These are phyloP conservation scores for Dothiorella sarmentorum DNA, from an alignment of 2,329 filamentous ascomycete genomes.

Conservation along the genomic window DNA sequence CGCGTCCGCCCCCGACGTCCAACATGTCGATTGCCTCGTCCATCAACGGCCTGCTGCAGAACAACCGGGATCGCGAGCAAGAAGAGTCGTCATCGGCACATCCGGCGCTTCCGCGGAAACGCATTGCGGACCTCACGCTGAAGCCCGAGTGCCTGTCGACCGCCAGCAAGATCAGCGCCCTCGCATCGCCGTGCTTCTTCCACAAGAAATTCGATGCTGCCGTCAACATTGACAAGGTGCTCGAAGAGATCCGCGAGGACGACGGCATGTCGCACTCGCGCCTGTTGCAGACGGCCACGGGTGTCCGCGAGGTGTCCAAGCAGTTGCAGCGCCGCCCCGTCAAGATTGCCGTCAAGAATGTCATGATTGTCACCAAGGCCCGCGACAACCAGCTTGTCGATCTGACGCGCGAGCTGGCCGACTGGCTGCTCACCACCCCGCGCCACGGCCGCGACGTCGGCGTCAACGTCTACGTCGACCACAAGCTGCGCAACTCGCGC, in stretches of 20 bases:
- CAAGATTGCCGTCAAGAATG: constrained; percentile 83
- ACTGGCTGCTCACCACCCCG: constrained; percentile 84
- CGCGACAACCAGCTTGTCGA: constrained; percentile 90
- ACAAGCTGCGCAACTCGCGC: constrained; percentile 82
- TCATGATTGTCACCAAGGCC: constrained; percentile 99
- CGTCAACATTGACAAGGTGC: constrained; percentile 88
- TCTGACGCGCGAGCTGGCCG: constrained; percentile 79
- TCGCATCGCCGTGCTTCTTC: constrained; percentile 95
- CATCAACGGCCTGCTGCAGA: constrained; percentile 55
- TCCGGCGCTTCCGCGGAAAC: constrained; percentile 43
- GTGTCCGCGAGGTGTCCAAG: constrained; percentile 91
- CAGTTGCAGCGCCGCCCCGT: constrained; percentile 90
- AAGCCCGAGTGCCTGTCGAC: constrained; percentile 42
- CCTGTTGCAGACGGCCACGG: constrained; percentile 90
- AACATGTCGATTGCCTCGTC: constrained; percentile 61
- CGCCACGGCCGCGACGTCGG: constrained; percentile 81
- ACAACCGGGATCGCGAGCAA: background rate
- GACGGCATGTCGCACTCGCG: constrained; percentile 91
- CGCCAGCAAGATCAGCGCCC: constrained; percentile 55
- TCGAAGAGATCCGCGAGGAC: constrained; percentile 87
- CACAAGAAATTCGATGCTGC: constrained; percentile 96
- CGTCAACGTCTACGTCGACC: constrained; percentile 97
- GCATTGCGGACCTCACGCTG: constrained; percentile 52
- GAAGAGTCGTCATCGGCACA: background rate
- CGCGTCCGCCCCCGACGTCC: constrained; percentile 53